Percentiles rank a stretch among this genome's conserved stretches.
These are phyloP conservation scores for Camellia lanceoleosa DNA, from an alignment of 148 eudicot species.

Conservation along the genomic window DNA sequence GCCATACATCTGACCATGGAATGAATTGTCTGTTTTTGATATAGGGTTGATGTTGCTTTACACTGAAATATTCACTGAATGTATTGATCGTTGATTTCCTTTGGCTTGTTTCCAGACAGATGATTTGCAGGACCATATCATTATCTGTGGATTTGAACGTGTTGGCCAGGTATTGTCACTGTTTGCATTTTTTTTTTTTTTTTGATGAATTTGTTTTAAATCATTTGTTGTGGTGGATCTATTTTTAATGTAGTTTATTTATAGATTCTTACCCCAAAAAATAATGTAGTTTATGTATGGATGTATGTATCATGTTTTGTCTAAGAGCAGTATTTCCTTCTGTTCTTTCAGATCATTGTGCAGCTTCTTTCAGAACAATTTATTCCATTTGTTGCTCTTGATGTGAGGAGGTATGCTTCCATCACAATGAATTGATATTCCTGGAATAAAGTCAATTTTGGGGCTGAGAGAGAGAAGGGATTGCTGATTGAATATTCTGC, in stretches of 20 bases:
- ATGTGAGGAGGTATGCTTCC: conserved; percentile 78
- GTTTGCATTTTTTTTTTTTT: not conserved
- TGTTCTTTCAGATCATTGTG: conserved; percentile 76
- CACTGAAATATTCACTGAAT: not conserved
- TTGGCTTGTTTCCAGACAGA: conserved; percentile 65
- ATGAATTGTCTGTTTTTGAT: conserved; percentile 4
- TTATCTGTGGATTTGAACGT: conserved; percentile 98
- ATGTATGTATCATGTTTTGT: not conserved
- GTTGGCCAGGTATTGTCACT: conserved; percentile 79
- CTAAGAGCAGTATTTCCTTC: not conserved
- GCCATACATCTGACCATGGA: not conserved
- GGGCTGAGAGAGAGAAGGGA: not conserved
- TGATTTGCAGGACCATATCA: conserved; percentile 97
- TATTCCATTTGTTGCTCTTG: conserved; percentile 99
- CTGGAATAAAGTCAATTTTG: not conserved
- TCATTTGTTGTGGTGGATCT: conserved; percentile 1
- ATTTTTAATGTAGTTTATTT: not conserved
- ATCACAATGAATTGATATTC: not conserved
- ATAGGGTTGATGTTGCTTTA: not conserved
- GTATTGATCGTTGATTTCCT: not conserved
- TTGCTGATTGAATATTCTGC: not conserved
- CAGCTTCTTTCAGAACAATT: conserved; percentile 97
- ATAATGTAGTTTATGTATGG: not conserved
- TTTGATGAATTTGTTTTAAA: not conserved
- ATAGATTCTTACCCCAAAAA: too few species aligned